Evolutionary conservation across 345 rosid species (phyloP).

Genomic region (Eucalyptus erythrocorys): DNA sequence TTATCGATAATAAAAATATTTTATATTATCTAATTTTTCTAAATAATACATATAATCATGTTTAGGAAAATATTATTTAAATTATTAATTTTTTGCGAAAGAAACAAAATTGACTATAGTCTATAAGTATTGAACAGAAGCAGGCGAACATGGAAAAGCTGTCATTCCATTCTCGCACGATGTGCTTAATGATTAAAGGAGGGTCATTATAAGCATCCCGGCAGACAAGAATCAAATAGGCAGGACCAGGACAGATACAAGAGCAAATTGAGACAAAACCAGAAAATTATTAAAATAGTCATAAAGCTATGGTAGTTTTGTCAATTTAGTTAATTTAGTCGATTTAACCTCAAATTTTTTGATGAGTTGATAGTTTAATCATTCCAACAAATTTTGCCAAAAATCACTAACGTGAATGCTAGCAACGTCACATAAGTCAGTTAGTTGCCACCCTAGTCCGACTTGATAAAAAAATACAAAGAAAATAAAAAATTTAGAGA

Average conservation of each 20-base stretch:
- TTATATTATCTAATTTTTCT: background rate
- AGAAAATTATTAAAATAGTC: background rate
- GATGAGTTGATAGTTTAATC: background rate
- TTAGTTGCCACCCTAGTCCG: no score
- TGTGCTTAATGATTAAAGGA: background rate
- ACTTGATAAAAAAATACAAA: no score
- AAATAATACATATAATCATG: background rate
- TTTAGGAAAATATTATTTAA: no score
- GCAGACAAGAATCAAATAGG: background rate
- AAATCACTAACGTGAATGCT: background rate
- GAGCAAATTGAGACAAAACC: background rate
- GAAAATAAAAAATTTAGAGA: no score
- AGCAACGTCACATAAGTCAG: no score
- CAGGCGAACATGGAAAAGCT: background rate
- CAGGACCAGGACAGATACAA: background rate
- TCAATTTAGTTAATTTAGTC: background rate
- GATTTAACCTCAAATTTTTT: no score
- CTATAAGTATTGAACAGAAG: background rate
- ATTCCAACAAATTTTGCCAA: no score
- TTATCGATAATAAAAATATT: no score
- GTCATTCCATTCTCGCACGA: background rate
- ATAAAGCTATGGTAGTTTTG: background rate
- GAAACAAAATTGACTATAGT: no score
- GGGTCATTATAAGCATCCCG: background rate
- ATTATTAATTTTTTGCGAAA: no score